These are phyloP conservation scores for Hymenoscyphus linearis DNA, from an alignment of 2,329 filamentous ascomycete species.

Conservation along the genomic window DNA sequence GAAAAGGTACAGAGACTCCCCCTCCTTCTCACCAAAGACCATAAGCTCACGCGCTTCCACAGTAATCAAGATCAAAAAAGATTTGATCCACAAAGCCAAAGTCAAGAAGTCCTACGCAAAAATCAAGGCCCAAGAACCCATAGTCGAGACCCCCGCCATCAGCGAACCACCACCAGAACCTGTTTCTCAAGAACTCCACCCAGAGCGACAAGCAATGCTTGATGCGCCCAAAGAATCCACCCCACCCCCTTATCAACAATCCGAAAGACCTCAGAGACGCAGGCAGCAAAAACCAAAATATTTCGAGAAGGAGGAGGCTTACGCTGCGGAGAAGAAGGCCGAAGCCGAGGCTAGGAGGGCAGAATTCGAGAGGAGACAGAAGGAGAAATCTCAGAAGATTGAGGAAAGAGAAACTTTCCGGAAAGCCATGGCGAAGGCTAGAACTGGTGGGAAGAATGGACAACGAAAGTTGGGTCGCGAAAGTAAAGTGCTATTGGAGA, in stretches of 20 bases:
- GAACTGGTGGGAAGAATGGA: conserved; percentile 55
- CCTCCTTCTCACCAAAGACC: background rate
- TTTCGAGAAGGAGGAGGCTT: conserved; percentile 34
- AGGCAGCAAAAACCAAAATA: conserved; percentile 27
- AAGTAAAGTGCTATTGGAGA: conserved; percentile 60
- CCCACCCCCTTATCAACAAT: conserved; percentile 9
- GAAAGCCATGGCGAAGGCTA: conserved; percentile 43
- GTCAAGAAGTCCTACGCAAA: conserved; percentile 90
- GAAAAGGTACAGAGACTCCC: conserved; percentile 54
- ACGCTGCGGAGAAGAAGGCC: conserved; percentile 44
- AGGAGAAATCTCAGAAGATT: conserved; percentile 51
- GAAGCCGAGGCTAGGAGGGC: conserved; percentile 46
- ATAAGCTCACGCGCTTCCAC: conserved; percentile 11
- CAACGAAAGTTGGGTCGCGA: conserved; percentile 65
- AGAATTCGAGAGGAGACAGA: conserved; percentile 47
- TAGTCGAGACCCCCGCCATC: conserved; percentile 16
- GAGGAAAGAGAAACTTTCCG: conserved; percentile 48
- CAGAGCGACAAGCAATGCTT: conserved; percentile 54
- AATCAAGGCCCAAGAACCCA: conserved; percentile 54
- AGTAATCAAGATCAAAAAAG: conserved; percentile 86
- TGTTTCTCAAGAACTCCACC: conserved; percentile 47
- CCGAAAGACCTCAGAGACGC: conserved; percentile 2
- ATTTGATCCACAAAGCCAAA: conserved; percentile 87
- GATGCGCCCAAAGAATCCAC: conserved; percentile 35
- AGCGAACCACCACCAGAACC: conserved; percentile 18